Percentiles rank a stretch among this genome's conserved stretches.
These are phyloP conservation scores for Lactifluus echinatus DNA, from an alignment of 768 basidiomycete genomes.

Conservation along the genomic window DNA sequence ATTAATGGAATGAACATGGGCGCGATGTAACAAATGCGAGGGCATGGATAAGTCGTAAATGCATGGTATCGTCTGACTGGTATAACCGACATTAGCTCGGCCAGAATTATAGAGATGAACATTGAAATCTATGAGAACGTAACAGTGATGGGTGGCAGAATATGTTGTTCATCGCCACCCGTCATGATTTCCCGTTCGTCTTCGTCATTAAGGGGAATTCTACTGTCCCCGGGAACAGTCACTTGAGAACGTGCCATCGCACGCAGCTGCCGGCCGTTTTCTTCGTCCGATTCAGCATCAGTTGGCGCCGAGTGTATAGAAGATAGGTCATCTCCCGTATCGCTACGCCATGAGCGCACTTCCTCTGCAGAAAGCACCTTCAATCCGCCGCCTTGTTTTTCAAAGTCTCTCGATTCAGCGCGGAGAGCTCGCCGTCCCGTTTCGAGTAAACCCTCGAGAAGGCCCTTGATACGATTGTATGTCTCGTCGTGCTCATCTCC, in stretches of 20 bases:
- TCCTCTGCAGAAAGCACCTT: conserved; percentile 73
- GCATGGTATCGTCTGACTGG: conserved; percentile 18
- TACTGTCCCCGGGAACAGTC: conserved; percentile 18
- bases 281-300: conserved; percentile 19
- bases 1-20: conserved; percentile 12
- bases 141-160: conserved; percentile 37
- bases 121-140: conserved; percentile 30
- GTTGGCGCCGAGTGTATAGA: conserved; percentile 14
- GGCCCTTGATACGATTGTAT: conserved; percentile 54
- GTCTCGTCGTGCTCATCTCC: conserved; percentile 38
- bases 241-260: conserved; percentile 22
- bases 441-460: conserved; percentile 55
- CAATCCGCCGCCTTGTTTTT: conserved; percentile 34
- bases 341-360: conserved; percentile 47
- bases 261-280: conserved; percentile 11
- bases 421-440: conserved; percentile 56
- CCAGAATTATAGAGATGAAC: no score
- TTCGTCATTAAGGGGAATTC: conserved; percentile 19
- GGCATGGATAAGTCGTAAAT: conserved; percentile 6
- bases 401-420: conserved; percentile 43
- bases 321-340: conserved; percentile 11
- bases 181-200: conserved; percentile 27
- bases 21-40: conserved; percentile 7
- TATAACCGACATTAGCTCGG: background rate
- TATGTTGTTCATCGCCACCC: conserved; percentile 17